Evolutionary conservation across 306 rosid genomes (phyloP), one percentile per base, ranked within the genome.

Genomic region (Prunus mongolica): DNA sequence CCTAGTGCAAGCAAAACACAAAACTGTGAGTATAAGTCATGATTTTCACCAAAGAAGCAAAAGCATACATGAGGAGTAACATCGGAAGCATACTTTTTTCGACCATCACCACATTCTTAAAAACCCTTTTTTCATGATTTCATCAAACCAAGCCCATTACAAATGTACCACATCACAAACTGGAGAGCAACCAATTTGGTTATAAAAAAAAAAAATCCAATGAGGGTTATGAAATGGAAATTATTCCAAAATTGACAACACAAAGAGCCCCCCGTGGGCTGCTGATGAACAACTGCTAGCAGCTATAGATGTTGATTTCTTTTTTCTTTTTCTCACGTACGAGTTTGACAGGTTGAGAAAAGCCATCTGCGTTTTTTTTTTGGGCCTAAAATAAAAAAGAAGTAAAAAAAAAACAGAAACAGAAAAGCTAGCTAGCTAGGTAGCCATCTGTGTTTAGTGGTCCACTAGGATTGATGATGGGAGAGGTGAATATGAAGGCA

Each of bases 401-500:
- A 24, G 24, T 3, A 0, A 28, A 3, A 14, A 7, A 57, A 45
- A 16, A 15, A 72, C 8, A 34, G 15, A 73, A 24, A n/a, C 13
- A 20, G 64, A 49, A 44, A 32, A 54, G 14, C 12, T 22, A 69
- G 20, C 5, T 18, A 20, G 64, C 30, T 25, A 69, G 25, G 57
- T n/a, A 12, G 38, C 6, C 19, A 38, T 27, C 64, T 50, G 49
- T 76, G 10, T 52, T 15, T 11, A 65, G 64, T 79, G 84, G 76
- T 71, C 86, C 86, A 70, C 82, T 68, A 25, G 50, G 80, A 66
- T 71, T 62, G 87, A 81, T 77, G 84, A 74, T 71, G 83, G 71
- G 72, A 69, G 77, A 62, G 18, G 45, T 71, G 70, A 46, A 71
- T 71, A 44, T 54, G 77, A 81, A 85, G 79, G 50, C 77, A 65